Conservation (phyloP, 768 basidiomycete genomes). For the Rhodosporidiobolus odoratus region DNA sequence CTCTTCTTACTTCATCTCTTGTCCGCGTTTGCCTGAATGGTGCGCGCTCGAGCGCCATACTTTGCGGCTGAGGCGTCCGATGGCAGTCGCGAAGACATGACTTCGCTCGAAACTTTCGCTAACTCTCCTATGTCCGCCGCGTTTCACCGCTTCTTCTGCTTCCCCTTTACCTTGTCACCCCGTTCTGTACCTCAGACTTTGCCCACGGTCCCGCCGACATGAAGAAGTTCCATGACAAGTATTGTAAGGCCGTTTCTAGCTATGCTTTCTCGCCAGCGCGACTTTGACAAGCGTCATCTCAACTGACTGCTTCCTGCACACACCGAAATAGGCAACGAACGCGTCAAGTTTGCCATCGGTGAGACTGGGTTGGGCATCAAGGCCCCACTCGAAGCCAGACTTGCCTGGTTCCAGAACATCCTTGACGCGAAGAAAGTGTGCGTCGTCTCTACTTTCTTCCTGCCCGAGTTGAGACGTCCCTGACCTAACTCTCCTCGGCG, state of each 20-base stretch:
- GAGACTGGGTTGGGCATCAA: conserved; percentile 36
- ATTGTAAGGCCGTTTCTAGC: conserved; percentile 7
- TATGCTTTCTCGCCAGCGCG: neutral
- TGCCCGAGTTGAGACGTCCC: neutral
- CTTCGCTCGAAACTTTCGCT: no score
- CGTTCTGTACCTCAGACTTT: neutral
- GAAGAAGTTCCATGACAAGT: conserved; percentile 40
- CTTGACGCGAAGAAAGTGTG: neutral
- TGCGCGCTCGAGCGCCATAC: no score
- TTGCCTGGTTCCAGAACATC: conserved; percentile 27
- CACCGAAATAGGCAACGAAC: neutral
- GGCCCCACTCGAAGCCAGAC: conserved; percentile 6
- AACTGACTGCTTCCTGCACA: neutral
- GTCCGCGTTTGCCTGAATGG: no score
- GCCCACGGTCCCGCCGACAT: conserved; percentile 10
- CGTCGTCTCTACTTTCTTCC: neutral
- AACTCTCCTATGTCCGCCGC: neutral
- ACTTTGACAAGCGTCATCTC: neutral
- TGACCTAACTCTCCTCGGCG: neutral
- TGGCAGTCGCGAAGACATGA: no score
- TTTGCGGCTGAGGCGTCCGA: no score
- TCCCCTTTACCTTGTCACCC: no score
- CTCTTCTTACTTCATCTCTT: neutral
- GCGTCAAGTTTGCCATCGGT: conserved; percentile 40
- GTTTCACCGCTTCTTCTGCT: neutral